phyloP scores from a whole-genome alignment of 176 grass and related monocot species.

The Carex littledalei region DNA sequence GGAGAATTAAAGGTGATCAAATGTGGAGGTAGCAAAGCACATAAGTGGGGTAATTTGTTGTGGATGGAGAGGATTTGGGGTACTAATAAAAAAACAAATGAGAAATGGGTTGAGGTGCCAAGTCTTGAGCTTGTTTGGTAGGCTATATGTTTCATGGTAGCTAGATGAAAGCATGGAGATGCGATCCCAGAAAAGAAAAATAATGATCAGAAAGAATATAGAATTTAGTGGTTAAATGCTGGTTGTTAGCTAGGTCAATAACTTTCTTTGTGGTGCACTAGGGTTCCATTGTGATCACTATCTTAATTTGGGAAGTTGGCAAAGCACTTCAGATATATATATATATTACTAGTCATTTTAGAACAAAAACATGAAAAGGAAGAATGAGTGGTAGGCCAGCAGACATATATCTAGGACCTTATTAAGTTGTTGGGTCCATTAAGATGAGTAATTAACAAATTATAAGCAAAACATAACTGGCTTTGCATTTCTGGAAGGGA shows the following conservation, averaged over 20 bases:
- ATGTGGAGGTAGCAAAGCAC: constrained; percentile 23
- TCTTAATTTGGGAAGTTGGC: constrained; percentile 4
- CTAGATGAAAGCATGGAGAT: constrained; percentile 68
- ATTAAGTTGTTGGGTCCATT: constrained; percentile 1
- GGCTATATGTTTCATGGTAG: constrained; percentile 87
- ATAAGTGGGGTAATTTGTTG: constrained; percentile 9
- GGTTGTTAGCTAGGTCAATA: constrained; percentile 22
- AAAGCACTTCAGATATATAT: background rate
- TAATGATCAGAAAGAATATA: constrained; percentile 12
- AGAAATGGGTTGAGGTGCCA: constrained; percentile 41
- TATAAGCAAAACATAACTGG: background rate
- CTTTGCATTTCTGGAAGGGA: background rate
- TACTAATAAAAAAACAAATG: constrained; percentile 45
- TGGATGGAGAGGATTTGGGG: constrained; percentile 15
- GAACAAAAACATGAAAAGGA: background rate
- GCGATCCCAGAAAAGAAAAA: constrained; percentile 43
- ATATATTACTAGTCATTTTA: constrained; percentile 5
- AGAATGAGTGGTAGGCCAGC: background rate
- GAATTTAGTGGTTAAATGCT: constrained; percentile 24
- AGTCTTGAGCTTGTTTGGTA: constrained; percentile 72
- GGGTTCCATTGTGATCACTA: constrained; percentile 1
- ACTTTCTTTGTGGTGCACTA: constrained; percentile 16
- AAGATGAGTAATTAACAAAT: background rate
- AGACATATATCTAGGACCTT: background rate
- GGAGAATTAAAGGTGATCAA: constrained; percentile 28